phyloP scores from a whole-genome alignment of 1,284 basidiomycete species.

The Jaminaea rosea region DNA sequence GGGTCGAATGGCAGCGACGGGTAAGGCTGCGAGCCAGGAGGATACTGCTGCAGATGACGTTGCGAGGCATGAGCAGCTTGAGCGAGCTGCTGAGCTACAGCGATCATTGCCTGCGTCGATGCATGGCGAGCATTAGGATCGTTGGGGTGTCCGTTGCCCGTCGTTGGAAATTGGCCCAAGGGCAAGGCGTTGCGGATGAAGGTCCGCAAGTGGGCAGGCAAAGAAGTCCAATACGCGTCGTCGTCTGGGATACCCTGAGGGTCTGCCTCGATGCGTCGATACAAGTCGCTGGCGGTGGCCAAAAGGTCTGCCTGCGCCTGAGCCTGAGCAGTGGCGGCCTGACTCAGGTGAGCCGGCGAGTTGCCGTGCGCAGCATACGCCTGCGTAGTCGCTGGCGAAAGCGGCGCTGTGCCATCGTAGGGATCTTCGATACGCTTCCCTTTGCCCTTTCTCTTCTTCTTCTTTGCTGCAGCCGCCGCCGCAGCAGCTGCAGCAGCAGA shows the following conservation, averaged over 20 bases:
- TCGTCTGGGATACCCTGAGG: constrained; percentile 49
- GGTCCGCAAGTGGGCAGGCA: constrained; percentile 54
- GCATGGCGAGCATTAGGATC: constrained; percentile 35
- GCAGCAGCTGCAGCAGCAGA: constrained; percentile 8
- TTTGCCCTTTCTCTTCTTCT: constrained; percentile 42
- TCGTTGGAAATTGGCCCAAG: constrained; percentile 37
- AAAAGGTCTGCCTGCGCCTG: constrained; percentile 44
- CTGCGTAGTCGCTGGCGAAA: constrained; percentile 18
- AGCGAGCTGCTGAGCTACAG: constrained; percentile 46
- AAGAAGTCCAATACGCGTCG: constrained; percentile 56
- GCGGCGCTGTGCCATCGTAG: constrained; percentile 20
- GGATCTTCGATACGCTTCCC: constrained; percentile 22
- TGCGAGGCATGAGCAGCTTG: constrained; percentile 44
- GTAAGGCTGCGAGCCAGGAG: constrained; percentile 28
- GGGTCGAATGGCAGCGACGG: constrained; percentile 39
- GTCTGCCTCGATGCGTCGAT: constrained; percentile 44
- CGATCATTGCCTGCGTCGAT: constrained; percentile 45
- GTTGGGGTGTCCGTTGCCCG: constrained; percentile 23
- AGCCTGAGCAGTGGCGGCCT: constrained; percentile 16
- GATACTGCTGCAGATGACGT: constrained; percentile 30
- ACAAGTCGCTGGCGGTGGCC: constrained; percentile 43
- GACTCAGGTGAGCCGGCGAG: neutral
- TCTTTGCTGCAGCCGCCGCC: constrained; percentile 27
- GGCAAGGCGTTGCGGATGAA: constrained; percentile 57
- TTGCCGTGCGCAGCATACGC: constrained; percentile 14